phyloP scores from a whole-genome alignment of 768 basidiomycete species.

The Boletales sp. region DNA sequence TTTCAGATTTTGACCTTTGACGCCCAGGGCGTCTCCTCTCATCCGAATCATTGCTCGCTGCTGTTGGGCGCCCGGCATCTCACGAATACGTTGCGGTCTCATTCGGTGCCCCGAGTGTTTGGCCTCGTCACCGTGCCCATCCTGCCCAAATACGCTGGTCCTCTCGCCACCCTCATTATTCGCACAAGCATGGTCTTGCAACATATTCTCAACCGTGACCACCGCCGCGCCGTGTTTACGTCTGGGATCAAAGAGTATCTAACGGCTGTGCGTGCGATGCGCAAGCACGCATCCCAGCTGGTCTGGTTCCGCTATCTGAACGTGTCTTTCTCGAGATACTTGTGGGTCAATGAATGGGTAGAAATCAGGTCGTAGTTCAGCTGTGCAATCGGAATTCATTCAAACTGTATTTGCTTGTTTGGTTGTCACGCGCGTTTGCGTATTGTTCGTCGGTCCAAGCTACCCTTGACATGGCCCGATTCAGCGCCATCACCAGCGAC shows the following conservation, averaged over 20 bases:
- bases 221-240: slow-evolving; percentile 40
- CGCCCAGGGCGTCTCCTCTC: slow-evolving; percentile 66
- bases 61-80: slow-evolving; percentile 52
- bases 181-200: slow-evolving; percentile 41
- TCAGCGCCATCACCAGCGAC: slow-evolving; percentile 62
- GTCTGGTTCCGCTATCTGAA: slow-evolving; percentile 91
- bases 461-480: slow-evolving; percentile 53
- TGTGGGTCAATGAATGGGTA: slow-evolving; percentile 90
- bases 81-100: slow-evolving; percentile 27
- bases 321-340: slow-evolving; percentile 74
- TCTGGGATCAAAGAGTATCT: slow-evolving; percentile 55
- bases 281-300: slow-evolving; percentile 68
- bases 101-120: slow-evolving; percentile 43
- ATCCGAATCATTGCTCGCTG: slow-evolving; percentile 83
- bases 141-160: slow-evolving; percentile 56
- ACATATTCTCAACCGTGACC: slow-evolving; percentile 2
- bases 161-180: slow-evolving; percentile 46
- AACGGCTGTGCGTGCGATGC: slow-evolving; percentile 64
- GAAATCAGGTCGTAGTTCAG: slow-evolving; percentile 33
- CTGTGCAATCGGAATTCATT: too few species aligned
- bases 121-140: slow-evolving; percentile 58
- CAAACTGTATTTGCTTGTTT: slow-evolving; percentile 27
- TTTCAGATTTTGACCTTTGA: slow-evolving; percentile 86
- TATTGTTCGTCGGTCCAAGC: slow-evolving; percentile 19
- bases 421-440: slow-evolving; percentile 17